phyloP scores from a whole-genome alignment of 371 early-diverging fungal genomes.

The Mucor racemosus region DNA sequence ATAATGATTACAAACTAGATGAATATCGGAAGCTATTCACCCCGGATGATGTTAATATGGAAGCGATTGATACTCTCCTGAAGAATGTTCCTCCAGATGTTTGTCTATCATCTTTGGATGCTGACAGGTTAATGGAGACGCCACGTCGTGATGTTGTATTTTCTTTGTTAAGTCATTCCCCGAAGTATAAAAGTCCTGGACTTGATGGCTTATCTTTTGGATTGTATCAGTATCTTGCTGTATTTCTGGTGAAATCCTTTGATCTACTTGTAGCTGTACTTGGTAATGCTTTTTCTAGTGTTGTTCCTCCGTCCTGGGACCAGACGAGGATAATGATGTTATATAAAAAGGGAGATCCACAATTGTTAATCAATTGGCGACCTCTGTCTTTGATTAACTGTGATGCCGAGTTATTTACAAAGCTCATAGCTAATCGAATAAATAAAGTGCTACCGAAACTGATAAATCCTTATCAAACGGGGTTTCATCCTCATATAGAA shows the following conservation, averaged over 20 bases:
- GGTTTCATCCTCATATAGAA: no score
- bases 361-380: slow-evolving; percentile 25
- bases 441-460: neutral
- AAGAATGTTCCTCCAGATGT: neutral
- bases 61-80: no score
- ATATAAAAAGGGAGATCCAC: slow-evolving; percentile 27
- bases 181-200: slow-evolving; percentile 29
- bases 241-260: no score
- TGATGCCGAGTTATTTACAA: slow-evolving; percentile 34
- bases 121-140: neutral
- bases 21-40: no score
- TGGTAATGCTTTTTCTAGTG: slow-evolving; percentile 15
- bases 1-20: no score
- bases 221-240: no score
- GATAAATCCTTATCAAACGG: slow-evolving; percentile 24
- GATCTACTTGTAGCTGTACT: slow-evolving; percentile 25
- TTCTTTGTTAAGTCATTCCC: slow-evolving; percentile 4
- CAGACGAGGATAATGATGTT: slow-evolving; percentile 22
- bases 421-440: slow-evolving; percentile 22
- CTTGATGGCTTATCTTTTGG: slow-evolving; percentile 34
- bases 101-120: neutral
- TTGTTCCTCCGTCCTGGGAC: slow-evolving; percentile 22
- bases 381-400: slow-evolving; percentile 35
- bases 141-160: neutral
- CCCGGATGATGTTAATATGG: no score